A percentile compares a stretch with the other conserved stretches of the same genome.
Conservation (phyloP, 164 flowering plant genomes). For the Aristolochia fimbriata region DNA sequence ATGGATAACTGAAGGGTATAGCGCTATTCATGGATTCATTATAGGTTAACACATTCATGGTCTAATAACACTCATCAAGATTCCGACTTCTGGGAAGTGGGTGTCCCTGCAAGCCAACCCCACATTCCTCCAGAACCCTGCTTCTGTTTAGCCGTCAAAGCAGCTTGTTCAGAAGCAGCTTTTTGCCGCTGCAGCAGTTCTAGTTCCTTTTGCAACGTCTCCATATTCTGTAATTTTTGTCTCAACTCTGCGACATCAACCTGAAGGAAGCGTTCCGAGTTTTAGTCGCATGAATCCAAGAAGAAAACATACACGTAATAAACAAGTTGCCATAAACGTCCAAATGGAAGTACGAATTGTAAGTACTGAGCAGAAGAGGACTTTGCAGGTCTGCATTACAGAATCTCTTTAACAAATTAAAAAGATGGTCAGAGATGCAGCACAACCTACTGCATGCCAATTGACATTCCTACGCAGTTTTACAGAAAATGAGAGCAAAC, state of each 20-base stretch:
- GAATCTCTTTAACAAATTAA: too few relatives aligned
- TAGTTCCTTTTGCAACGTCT: conserved; percentile 72
- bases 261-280: conserved; percentile 22
- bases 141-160: conserved; percentile 58
- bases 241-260: conserved; percentile 95
- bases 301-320: too few relatives aligned
- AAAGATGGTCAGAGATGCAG: too few relatives aligned
- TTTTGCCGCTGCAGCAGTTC: conserved; percentile 89
- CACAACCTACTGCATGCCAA: too few relatives aligned
- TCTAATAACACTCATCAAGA: conserved; percentile 12
- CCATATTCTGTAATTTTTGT: conserved; percentile 85
- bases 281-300: too few relatives aligned
- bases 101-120: conserved; percentile 96
- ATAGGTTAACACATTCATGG: background rate
- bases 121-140: conserved; percentile 88
- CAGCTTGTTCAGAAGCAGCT: conserved; percentile 89
- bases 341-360: too few relatives aligned
- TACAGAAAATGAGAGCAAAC: too few relatives aligned
- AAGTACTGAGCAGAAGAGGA: too few relatives aligned
- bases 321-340: too few relatives aligned
- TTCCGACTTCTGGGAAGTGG: conserved; percentile 34
- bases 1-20: background rate
- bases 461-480: too few relatives aligned
- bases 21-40: background rate
- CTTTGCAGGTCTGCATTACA: too few relatives aligned